phyloP scores from a whole-genome alignment of 495 filamentous ascomycete species.

The Trichoderma gamsii region DNA sequence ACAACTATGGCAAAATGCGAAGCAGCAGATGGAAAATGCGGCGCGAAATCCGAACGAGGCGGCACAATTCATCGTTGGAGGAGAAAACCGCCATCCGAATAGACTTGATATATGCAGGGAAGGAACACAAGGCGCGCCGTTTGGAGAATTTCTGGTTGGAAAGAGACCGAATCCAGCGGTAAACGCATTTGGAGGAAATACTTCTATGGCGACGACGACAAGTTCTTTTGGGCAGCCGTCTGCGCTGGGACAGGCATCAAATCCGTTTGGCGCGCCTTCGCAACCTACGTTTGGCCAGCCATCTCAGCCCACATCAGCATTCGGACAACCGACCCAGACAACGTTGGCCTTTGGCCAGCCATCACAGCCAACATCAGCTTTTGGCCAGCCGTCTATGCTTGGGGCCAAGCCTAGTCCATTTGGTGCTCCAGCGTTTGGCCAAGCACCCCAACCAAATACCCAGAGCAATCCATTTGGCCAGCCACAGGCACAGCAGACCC shows the following conservation, averaged over 20 bases:
- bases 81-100: constrained; percentile 70
- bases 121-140: constrained; percentile 27
- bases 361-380: constrained; percentile 28
- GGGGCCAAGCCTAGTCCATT: constrained; percentile 22
- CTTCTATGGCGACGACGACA: constrained; percentile 14
- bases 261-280: constrained; percentile 33
- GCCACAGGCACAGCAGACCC: constrained; percentile 30
- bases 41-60: constrained; percentile 64
- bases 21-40: constrained; percentile 62
- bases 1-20: constrained; percentile 49
- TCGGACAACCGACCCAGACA: constrained; percentile 30
- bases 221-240: constrained; percentile 41
- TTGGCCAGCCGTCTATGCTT: constrained; percentile 28
- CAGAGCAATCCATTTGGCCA: constrained; percentile 29
- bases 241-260: constrained; percentile 34
- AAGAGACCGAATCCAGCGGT: not conserved
- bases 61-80: constrained; percentile 62
- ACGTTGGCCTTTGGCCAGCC: constrained; percentile 40
- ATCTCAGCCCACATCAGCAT: constrained; percentile 28
- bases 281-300: constrained; percentile 36
- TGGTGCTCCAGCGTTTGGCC: constrained; percentile 33
- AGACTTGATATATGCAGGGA: constrained; percentile 63
- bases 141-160: constrained; percentile 23
- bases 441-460: constrained; percentile 35
- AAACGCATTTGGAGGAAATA: constrained; percentile 29